Conservation (phyloP, 75 land plant species). For the Larix kaempferi region DNA sequence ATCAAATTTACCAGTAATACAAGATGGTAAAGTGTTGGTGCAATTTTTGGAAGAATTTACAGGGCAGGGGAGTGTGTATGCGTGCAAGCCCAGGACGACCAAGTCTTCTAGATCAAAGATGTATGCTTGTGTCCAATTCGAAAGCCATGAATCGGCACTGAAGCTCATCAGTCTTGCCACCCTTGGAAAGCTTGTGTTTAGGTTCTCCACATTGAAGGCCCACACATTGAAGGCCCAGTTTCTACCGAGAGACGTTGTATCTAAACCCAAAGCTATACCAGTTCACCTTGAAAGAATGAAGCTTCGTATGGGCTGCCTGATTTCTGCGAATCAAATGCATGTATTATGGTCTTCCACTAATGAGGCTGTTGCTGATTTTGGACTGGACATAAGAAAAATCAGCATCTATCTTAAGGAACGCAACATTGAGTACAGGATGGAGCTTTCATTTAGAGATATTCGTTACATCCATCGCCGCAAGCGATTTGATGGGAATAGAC, state of each 20-base stretch:
- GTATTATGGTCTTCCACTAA: conserved; percentile 1
- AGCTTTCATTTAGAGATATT: conserved; percentile 9
- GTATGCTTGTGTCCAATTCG: conserved; percentile 62
- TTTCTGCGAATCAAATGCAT: not conserved
- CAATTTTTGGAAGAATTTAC: conserved; percentile 41
- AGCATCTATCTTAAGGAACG: not conserved
- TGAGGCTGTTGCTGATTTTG: not conserved
- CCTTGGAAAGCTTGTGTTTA: conserved; percentile 19
- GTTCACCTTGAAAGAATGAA: not conserved
- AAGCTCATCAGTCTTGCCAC: conserved; percentile 16
- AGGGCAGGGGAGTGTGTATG: conserved; percentile 42
- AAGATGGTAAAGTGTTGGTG: conserved; percentile 27
- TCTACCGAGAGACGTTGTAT: conserved; percentile 37
- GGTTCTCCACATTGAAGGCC: conserved; percentile 26
- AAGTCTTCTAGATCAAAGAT: conserved; percentile 14
- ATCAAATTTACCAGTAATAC: conserved; percentile 25
- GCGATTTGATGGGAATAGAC: not conserved
- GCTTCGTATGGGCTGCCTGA: not conserved
- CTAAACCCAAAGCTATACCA: conserved; percentile 37
- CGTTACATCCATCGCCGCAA: conserved; percentile 1
- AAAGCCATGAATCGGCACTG: conserved; percentile 17
- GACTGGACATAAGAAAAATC: conserved; percentile 5
- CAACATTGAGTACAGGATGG: conserved; percentile 4
- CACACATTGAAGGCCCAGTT: conserved; percentile 30
- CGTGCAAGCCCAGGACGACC: conserved; percentile 22